phyloP scores from a whole-genome alignment of 352 stramenopile species.

The Phytophthora agathidicida region DNA sequence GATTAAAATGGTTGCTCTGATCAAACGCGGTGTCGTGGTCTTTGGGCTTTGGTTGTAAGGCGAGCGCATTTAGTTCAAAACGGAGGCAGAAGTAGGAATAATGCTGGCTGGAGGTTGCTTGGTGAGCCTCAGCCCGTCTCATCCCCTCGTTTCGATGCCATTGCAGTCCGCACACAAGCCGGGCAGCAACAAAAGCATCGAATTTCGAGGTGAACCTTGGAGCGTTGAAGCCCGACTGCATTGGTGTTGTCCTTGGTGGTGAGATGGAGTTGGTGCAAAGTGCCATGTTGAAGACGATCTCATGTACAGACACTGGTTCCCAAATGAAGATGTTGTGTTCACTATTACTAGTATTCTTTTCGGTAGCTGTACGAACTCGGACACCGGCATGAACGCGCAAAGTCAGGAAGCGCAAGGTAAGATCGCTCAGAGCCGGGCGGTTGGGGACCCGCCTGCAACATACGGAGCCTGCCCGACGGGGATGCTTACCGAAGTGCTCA shows the following conservation, averaged over 20 bases:
- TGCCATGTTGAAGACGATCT: no score
- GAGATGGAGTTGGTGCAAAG: no score
- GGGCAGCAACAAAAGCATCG: no score
- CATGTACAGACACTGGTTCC: no score
- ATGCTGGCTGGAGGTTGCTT: neutral
- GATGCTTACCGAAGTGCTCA: slow-evolving; percentile 11
- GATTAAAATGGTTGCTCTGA: slow-evolving; percentile 23
- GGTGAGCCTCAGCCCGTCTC: slow-evolving; percentile 8
- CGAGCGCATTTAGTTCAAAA: no score
- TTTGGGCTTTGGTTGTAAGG: no score
- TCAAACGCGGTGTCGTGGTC: no score
- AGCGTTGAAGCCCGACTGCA: no score
- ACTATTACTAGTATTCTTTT: neutral
- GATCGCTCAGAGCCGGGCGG: slow-evolving; percentile 17
- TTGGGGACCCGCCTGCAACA: slow-evolving; percentile 9
- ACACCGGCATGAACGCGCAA: slow-evolving; percentile 17
- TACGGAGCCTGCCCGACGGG: slow-evolving; percentile 3
- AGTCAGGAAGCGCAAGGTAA: slow-evolving; percentile 22
- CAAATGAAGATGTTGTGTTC: neutral
- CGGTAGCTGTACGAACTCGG: slow-evolving; percentile 7
- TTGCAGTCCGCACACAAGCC: slow-evolving; percentile 2
- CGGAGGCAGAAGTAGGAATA: no score
- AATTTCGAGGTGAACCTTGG: no score
- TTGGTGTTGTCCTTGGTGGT: no score
- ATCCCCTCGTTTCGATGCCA: slow-evolving; percentile 8